A percentile compares a stretch with the other conserved stretches of the same genome.
Conservation (phyloP, 352 stramenopile species). For the Phytophthora foliorum region DNA sequence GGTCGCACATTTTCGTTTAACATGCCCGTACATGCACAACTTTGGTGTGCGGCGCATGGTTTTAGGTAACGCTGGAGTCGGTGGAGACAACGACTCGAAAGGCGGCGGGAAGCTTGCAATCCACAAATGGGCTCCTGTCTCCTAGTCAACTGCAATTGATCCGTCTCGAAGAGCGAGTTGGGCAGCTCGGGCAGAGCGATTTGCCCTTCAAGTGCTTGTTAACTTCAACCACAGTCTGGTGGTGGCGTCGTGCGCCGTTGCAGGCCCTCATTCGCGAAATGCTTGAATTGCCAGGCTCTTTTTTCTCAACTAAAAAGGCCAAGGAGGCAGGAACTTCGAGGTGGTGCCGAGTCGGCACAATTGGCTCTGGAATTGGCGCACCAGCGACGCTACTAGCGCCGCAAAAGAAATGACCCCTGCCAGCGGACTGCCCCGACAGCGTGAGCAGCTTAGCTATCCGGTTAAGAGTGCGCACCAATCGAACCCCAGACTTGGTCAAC, state of each 20-base stretch:
- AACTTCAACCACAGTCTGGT: slow-evolving; percentile 38
- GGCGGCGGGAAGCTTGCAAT: neutral
- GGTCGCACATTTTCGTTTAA: neutral
- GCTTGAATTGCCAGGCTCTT: slow-evolving; percentile 4
- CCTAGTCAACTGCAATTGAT: slow-evolving; percentile 13
- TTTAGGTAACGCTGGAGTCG: neutral
- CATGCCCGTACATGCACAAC: too few relatives aligned
- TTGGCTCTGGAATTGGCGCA: too few relatives aligned
- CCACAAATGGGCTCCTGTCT: neutral
- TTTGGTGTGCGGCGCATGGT: neutral
- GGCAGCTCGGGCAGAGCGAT: neutral
- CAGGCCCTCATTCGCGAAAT: too few relatives aligned
- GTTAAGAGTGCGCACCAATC: too few relatives aligned
- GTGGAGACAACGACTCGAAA: neutral
- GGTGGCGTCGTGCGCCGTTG: neutral
- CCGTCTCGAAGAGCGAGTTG: slow-evolving; percentile 1
- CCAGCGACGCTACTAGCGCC: too few relatives aligned
- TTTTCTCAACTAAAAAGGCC: slow-evolving; percentile 25
- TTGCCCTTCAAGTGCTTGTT: slow-evolving; percentile 21
- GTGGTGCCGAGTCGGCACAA: neutral
- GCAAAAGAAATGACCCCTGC: too few relatives aligned
- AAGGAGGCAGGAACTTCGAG: slow-evolving; percentile 21
- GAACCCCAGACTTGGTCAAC: too few relatives aligned
- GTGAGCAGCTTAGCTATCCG: too few relatives aligned
- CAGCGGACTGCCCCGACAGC: too few relatives aligned